phyloP scores from a whole-genome alignment of 352 stramenopile genomes.

The Thalassiosira exigua region DNA sequence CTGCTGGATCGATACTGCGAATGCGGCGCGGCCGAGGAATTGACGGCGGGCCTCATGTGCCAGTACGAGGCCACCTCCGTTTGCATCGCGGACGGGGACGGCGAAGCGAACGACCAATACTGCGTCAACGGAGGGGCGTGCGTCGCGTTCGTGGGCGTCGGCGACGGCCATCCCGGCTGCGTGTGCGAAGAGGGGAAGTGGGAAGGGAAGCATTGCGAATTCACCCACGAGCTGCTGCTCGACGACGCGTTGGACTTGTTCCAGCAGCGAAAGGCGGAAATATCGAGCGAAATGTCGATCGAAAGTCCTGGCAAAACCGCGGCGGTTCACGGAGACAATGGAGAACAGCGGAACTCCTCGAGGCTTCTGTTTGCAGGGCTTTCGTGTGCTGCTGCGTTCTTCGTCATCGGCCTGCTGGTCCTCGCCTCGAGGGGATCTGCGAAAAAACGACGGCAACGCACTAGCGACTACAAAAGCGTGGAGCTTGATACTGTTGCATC shows the following conservation, averaged over 20 bases:
- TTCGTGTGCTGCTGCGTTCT: too few relatives aligned
- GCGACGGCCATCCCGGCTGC: conserved; percentile 34
- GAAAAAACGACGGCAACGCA: not conserved
- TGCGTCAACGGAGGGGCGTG: conserved; percentile 45
- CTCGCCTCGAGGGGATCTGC: not conserved
- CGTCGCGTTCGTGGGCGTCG: conserved; percentile 20
- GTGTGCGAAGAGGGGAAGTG: conserved; percentile 30
- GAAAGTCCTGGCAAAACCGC: not conserved
- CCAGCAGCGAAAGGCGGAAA: conserved; percentile 39
- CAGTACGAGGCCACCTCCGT: conserved; percentile 31
- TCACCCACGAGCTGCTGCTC: conserved; percentile 22
- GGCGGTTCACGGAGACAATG: not conserved
- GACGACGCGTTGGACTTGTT: conserved; percentile 53
- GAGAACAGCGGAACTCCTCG: not conserved
- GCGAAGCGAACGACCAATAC: conserved; percentile 30
- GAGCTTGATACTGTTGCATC: too few relatives aligned
- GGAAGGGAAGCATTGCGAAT: conserved; percentile 49
- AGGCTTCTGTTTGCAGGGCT: too few relatives aligned
- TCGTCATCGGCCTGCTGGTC: not conserved
- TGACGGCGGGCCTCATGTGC: conserved; percentile 37
- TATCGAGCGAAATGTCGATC: conserved; percentile 1
- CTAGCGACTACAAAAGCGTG: not conserved
- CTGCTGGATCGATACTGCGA: conserved; percentile 45
- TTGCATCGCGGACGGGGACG: conserved; percentile 13
- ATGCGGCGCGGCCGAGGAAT: conserved; percentile 18